Percentiles rank a stretch among this genome's conserved stretches.
Conservation (phyloP, 192 early-diverging fungal genomes). For the Cetraspora pellucida region DNA sequence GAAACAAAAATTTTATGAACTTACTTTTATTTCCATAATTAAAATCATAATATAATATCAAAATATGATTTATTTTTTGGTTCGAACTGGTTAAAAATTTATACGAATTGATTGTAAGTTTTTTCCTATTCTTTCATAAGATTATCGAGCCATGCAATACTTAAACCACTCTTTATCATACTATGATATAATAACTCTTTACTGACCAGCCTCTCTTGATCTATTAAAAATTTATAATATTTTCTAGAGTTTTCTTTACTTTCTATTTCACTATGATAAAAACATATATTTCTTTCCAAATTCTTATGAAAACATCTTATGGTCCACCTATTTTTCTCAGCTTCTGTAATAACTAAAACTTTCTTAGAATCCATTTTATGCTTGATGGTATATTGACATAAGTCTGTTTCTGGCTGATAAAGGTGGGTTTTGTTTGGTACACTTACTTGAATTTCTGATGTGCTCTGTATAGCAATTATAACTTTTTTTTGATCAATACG, state of each 20-base stretch:
- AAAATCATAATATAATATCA: no score
- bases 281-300: background rate
- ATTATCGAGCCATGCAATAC: constrained; percentile 8
- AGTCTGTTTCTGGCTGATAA: background rate
- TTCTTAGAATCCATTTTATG: constrained; percentile 1
- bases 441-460: no score
- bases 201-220: constrained; percentile 8
- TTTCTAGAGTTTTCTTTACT: constrained; percentile 15
- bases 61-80: no score
- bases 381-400: constrained; percentile 18
- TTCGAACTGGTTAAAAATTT: constrained; percentile 8
- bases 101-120: constrained; percentile 4
- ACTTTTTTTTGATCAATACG: no score
- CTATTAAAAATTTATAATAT: constrained; percentile 15
- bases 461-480: no score
- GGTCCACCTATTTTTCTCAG: constrained; percentile 18
- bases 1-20: no score
- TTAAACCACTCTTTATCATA: constrained; percentile 16
- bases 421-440: background rate
- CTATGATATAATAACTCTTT: constrained; percentile 13
- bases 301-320: background rate
- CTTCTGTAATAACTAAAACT: constrained; percentile 4
- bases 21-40: no score
- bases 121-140: constrained; percentile 19
- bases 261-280: constrained; percentile 16